Conservation (phyloP, 345 rosid species). For the Isatis tinctoria region DNA sequence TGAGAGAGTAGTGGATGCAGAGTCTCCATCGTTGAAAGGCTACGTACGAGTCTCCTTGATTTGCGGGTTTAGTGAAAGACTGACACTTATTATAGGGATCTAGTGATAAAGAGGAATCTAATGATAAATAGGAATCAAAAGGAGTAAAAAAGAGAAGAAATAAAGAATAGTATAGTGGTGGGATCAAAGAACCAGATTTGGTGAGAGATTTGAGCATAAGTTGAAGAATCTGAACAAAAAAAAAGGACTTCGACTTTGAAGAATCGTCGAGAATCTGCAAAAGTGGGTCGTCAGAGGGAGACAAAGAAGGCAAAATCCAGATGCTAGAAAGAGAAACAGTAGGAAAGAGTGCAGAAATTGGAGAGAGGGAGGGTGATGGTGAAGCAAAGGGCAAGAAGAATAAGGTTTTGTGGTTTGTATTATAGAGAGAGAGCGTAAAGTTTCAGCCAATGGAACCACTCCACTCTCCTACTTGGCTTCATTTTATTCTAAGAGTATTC, state of each 20-base stretch:
- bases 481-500: constrained; percentile 20
- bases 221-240: constrained; percentile 11
- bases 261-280: constrained; percentile 25
- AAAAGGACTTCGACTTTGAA: neutral
- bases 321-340: constrained; percentile 3
- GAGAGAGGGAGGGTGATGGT: constrained; percentile 7
- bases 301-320: neutral
- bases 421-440: constrained; percentile 16
- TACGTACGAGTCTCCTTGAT: neutral
- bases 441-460: constrained; percentile 28
- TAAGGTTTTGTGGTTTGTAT: constrained; percentile 23
- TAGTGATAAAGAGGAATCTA: constrained; percentile 11
- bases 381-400: constrained; percentile 18
- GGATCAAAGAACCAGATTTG: constrained; percentile 29
- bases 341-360: neutral
- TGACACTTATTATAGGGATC: constrained; percentile 13
- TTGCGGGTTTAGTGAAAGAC: constrained; percentile 7
- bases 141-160: neutral
- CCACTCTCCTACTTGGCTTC: constrained; percentile 32
- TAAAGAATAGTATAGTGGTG: neutral
- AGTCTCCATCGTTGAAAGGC: constrained; percentile 22
- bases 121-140: constrained; percentile 15
- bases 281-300: constrained; percentile 10
- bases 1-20: constrained; percentile 70
- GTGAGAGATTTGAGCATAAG: constrained; percentile 5